A percentile compares a stretch with the other conserved stretches of the same genome.
These are phyloP conservation scores for Apiotrichum porosum DNA, from an alignment of 1,284 basidiomycete genomes.

Conservation along the genomic window DNA sequence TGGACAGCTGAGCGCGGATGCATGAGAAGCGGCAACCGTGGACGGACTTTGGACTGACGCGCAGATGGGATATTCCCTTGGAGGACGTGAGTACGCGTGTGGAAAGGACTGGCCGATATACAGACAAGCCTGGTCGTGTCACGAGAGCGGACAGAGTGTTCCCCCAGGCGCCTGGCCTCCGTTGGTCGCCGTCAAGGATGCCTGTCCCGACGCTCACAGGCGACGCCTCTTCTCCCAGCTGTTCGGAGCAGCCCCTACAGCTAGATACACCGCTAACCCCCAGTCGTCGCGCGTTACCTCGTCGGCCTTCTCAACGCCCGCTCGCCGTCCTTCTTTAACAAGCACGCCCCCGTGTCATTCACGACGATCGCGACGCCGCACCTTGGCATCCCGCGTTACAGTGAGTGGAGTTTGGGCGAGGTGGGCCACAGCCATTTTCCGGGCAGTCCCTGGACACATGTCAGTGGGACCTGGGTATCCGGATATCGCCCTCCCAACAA, in stretches of 20 bases:
- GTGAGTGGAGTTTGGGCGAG: constrained; percentile 14
- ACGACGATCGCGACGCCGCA: constrained; percentile 44
- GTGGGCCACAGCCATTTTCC: background rate
- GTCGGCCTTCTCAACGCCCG: constrained; percentile 41
- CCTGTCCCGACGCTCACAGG: too few relatives aligned
- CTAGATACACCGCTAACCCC: background rate
- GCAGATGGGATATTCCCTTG: constrained; percentile 45
- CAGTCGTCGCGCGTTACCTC: constrained; percentile 46
- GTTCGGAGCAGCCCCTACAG: background rate
- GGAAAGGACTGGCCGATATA: too few relatives aligned
- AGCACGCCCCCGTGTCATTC: constrained; percentile 34
- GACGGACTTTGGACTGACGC: background rate
- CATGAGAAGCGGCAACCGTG: too few relatives aligned
- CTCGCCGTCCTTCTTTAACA: constrained; percentile 39
- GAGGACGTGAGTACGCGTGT: constrained; percentile 35
- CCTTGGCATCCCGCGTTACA: constrained; percentile 39
- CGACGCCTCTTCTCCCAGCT: too few relatives aligned
- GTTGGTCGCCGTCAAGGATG: too few relatives aligned
- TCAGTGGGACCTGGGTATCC: too few relatives aligned
- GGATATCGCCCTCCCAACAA: background rate
- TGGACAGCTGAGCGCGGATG: too few relatives aligned
- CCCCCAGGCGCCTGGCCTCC: too few relatives aligned
- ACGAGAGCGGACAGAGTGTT: too few relatives aligned
- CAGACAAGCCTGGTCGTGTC: too few relatives aligned
- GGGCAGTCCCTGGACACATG: too few relatives aligned